These are phyloP conservation scores for Radiomyces spectabilis DNA, from an alignment of 192 early-diverging fungal genomes.

Conservation along the genomic window DNA sequence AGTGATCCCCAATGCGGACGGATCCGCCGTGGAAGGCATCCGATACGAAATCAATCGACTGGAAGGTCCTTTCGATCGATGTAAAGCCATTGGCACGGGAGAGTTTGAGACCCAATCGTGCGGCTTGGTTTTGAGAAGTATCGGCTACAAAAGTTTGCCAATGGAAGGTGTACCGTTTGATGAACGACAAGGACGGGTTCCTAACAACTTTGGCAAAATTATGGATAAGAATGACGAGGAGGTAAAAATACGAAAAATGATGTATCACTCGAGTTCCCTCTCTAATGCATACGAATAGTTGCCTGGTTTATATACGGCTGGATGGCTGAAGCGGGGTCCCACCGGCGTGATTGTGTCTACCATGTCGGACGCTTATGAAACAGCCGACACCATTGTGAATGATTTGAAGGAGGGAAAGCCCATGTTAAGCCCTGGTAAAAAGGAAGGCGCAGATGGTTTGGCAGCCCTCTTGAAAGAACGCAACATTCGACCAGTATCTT, in stretches of 20 bases:
- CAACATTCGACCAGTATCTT: slow-evolving; percentile 46
- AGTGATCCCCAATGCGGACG: slow-evolving; percentile 26
- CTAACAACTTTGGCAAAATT: slow-evolving; percentile 72
- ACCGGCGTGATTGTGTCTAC: slow-evolving; percentile 91
- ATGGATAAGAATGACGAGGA: neutral
- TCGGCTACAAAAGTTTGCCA: slow-evolving; percentile 79
- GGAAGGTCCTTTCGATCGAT: slow-evolving; percentile 47
- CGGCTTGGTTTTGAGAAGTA: slow-evolving; percentile 71
- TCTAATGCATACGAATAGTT: slow-evolving; percentile 14
- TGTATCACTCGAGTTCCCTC: neutral
- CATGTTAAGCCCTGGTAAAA: slow-evolving; percentile 23
- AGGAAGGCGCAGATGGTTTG: slow-evolving; percentile 19
- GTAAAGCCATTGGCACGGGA: slow-evolving; percentile 53
- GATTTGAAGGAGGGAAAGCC: slow-evolving; percentile 43
- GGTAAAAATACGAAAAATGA: neutral
- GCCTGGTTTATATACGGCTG: slow-evolving; percentile 79
- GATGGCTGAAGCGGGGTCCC: slow-evolving; percentile 95
- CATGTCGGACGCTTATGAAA: slow-evolving; percentile 90
- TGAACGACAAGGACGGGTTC: slow-evolving; percentile 49
- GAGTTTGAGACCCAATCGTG: slow-evolving; percentile 46
- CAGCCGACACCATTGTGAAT: slow-evolving; percentile 65
- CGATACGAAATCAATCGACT: slow-evolving; percentile 62
- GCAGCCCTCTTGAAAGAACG: slow-evolving; percentile 26
- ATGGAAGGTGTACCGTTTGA: slow-evolving; percentile 78
- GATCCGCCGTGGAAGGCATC: slow-evolving; percentile 25